Evolutionary conservation across 2,329 filamentous ascomycete species (phyloP).

Genomic region (Fusarium floridanum): DNA sequence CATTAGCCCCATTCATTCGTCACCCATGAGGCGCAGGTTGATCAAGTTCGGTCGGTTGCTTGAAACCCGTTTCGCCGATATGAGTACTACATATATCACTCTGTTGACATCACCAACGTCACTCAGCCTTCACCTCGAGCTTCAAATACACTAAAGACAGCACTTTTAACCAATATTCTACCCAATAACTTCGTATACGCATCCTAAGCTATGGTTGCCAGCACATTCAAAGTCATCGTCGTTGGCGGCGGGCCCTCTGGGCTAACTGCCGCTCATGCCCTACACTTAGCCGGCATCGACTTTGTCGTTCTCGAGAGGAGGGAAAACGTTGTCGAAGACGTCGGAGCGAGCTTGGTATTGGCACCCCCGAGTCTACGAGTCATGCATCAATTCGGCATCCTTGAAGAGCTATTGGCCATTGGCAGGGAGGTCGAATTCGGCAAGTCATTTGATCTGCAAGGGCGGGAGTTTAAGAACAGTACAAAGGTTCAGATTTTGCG

Average conservation of each 20-base stretch:
- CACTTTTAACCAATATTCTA: neutral
- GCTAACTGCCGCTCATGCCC: slow-evolving; percentile 47
- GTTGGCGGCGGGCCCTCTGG: slow-evolving; percentile 50
- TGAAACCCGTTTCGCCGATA: neutral
- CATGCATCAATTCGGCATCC: neutral
- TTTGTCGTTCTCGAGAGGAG: slow-evolving; percentile 48
- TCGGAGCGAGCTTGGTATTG: neutral
- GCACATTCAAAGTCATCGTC: slow-evolving; percentile 43
- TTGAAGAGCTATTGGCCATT: neutral
- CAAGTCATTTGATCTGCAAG: neutral
- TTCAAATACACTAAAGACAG: neutral
- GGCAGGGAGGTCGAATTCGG: neutral
- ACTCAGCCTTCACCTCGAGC: neutral
- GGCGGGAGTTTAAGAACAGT: neutral
- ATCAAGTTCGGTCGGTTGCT: neutral
- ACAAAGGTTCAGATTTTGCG: slow-evolving; percentile 1
- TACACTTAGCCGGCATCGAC: slow-evolving; percentile 49
- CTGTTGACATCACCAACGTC: neutral
- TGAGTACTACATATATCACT: neutral
- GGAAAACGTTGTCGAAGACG: slow-evolving; percentile 15
- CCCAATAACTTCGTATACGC: neutral
- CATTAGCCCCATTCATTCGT: neutral
- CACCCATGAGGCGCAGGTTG: neutral
- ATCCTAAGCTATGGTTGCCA: neutral
- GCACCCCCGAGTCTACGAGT: neutral